Conservation (phyloP, 1,284 basidiomycete genomes). For the Entoloma clypeatum region DNA sequence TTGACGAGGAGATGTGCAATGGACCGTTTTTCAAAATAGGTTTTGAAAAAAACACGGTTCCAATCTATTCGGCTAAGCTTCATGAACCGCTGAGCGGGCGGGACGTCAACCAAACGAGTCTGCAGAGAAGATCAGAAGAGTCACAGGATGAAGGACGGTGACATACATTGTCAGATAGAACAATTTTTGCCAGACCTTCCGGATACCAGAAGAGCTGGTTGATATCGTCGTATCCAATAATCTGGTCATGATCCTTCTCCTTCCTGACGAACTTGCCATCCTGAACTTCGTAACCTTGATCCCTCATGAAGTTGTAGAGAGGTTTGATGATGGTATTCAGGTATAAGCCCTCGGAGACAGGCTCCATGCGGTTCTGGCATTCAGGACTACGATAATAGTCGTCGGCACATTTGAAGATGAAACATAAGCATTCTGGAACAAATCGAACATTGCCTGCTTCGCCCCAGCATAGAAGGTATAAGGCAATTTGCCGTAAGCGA, state of each 20-base stretch:
- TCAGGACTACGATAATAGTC: constrained; percentile 99
- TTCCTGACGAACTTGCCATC: constrained; percentile 94
- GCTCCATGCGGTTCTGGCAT: constrained; percentile 93
- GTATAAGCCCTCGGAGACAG: constrained; percentile 94
- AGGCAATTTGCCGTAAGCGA: constrained; percentile 91
- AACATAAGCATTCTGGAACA: constrained; percentile 95
- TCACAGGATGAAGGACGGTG: constrained; percentile 4
- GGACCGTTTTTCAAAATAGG: constrained; percentile 94
- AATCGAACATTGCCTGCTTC: constrained; percentile 98
- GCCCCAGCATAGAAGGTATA: constrained; percentile 97
- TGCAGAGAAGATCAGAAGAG: constrained; percentile 28
- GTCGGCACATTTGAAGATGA: constrained; percentile 99
- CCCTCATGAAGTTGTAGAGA: constrained; percentile 92
- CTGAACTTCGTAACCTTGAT: constrained; percentile 95
- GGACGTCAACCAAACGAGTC: constrained; percentile 85
- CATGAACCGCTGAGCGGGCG: constrained; percentile 89
- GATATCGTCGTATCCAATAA: constrained; percentile 99
- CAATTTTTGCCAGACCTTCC: constrained; percentile 92
- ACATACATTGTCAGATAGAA: constrained; percentile 80
- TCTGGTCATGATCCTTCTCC: constrained; percentile 93
- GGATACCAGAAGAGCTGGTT: constrained; percentile 99
- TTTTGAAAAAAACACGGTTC: constrained; percentile 94
- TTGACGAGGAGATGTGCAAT: constrained; percentile 89
- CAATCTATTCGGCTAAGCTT: constrained; percentile 89
- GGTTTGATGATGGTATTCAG: constrained; percentile 92